These are phyloP conservation scores for Leishmania major DNA, from an alignment of 208 protist genomes.

Conservation along the genomic window DNA sequence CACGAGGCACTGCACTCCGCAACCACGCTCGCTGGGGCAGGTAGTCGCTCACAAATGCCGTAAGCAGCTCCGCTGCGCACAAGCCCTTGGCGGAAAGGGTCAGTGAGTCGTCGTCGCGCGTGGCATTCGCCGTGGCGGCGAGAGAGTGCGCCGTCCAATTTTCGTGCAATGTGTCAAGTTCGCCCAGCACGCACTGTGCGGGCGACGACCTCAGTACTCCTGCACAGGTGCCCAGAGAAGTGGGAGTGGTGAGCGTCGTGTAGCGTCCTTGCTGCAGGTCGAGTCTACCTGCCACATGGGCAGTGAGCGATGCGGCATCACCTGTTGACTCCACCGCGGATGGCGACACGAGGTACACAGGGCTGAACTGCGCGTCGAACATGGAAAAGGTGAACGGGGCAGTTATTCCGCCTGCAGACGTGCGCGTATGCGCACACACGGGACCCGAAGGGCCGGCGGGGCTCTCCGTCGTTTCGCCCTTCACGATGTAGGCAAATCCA, in stretches of 20 bases:
- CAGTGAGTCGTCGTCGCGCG: not conserved
- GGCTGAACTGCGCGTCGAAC: constrained; percentile 31
- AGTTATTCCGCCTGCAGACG: not conserved
- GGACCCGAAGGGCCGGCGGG: not conserved
- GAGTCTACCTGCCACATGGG: constrained; percentile 7
- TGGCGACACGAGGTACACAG: constrained; percentile 14
- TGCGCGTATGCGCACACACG: constrained; percentile 26
- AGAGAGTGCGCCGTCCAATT: constrained; percentile 24
- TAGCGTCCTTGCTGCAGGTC: constrained; percentile 22
- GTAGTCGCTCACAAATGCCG: constrained; percentile 27
- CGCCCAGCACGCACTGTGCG: constrained; percentile 11
- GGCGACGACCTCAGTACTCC: constrained; percentile 6
- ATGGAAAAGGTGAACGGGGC: constrained; percentile 28
- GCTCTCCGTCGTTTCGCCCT: not conserved
- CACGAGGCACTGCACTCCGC: constrained; percentile 25
- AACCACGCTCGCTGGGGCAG: constrained; percentile 35
- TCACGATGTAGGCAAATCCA: constrained; percentile 18
- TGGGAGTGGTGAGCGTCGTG: not conserved
- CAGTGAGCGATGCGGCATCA: not conserved
- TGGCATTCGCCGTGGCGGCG: not conserved
- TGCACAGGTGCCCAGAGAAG: not conserved
- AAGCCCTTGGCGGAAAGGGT: constrained; percentile 1
- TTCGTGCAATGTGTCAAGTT: constrained; percentile 5
- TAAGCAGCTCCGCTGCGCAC: constrained; percentile 19
- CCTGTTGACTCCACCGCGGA: not conserved